Base-by-base conservation (phyloP, 805 yeast species). In the Ogataea paradorogensis region DNA sequence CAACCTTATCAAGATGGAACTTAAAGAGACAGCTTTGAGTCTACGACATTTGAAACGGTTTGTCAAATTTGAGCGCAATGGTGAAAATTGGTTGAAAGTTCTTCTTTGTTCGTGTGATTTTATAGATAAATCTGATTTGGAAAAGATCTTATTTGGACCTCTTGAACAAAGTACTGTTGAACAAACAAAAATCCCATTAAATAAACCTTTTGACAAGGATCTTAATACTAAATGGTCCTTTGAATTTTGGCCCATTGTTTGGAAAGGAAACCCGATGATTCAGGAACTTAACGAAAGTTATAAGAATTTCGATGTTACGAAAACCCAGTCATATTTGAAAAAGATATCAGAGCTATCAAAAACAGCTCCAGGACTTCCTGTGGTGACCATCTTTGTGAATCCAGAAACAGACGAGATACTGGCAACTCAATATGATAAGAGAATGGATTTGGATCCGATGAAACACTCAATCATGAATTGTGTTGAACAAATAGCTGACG, bases 241-340 rank as follows among this genome's bases (percentile, higher is more conserved):
- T 4, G 49, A 65, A 13, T 75, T 73, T 48, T 91, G 98, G 99
- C 98, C 98, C 0, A 64, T 87, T 38, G 71, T 87, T 27, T 93
- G 98, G 98, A 81, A 89, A 50, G 98, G 98, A 0, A 88, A 90
- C 55, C 95, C 95, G 0, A 70, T 80, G 50, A 78, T 80, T 43
- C 93, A 84, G 53, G 74, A 74, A 23, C 61, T 87, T 27, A 78
- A 82, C 21, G 78, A 76, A 41, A 41, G 48, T 15, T 47, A 46
- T 37, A 53, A 46, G 20, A 26, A 22, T 1, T 53, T 80, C 38
- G 75, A 84, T 45, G 66, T 77, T 35, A 63, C 51, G 0, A 56
- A 56, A 20, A 79, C 78, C 35, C 52, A 53, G 25, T 35, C 50
- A 3, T 62, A 67, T 36, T 51, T 71, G 21, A 28, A 42, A 1